Evolutionary conservation across 1,284 basidiomycete species (phyloP).

Genomic region (Hemileia vastatrix): DNA sequence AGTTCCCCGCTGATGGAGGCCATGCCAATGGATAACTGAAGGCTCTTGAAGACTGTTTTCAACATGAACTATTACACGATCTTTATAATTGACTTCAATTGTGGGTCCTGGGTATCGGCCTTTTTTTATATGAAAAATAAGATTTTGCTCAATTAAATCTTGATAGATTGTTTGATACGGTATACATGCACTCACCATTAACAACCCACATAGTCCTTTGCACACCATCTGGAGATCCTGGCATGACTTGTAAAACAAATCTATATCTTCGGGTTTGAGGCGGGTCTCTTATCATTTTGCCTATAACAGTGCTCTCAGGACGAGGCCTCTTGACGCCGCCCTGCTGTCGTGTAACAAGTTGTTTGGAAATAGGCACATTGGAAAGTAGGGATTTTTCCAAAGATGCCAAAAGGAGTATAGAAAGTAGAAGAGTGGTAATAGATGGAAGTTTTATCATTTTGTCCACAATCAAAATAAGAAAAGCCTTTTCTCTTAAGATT

Average conservation of each 20-base stretch:
- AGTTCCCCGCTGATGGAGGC: constrained; percentile 24
- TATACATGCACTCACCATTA: constrained; percentile 20
- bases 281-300: constrained; percentile 14
- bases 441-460: too few relatives aligned
- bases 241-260: constrained; percentile 26
- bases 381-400: too few relatives aligned
- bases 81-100: constrained; percentile 27
- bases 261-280: constrained; percentile 20
- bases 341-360: too few relatives aligned
- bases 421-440: too few relatives aligned
- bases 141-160: background rate
- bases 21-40: constrained; percentile 28
- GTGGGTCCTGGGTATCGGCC: constrained; percentile 29
- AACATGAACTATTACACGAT: constrained; percentile 27
- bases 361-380: too few relatives aligned
- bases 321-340: too few relatives aligned
- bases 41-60: constrained; percentile 25
- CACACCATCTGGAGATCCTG: constrained; percentile 26
- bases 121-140: background rate
- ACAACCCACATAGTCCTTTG: constrained; percentile 28
- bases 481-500: too few relatives aligned
- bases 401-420: too few relatives aligned
- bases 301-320: too few relatives aligned
- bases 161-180: background rate
- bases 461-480: too few relatives aligned